Evolutionary conservation across 768 basidiomycete genomes (phyloP).

Genomic region (Strobilomyces confusus): DNA sequence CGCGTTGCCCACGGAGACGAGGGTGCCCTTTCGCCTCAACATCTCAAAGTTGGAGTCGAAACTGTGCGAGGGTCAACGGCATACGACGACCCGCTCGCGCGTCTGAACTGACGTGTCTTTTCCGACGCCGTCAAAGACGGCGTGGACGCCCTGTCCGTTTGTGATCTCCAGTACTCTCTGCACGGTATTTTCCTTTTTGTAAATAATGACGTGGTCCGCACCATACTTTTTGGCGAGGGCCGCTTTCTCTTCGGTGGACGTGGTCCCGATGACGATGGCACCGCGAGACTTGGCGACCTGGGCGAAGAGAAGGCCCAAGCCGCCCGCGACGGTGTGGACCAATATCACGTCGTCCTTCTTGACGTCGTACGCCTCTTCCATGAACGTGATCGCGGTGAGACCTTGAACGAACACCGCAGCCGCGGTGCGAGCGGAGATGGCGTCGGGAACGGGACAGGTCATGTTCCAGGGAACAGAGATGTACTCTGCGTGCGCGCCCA

Average conservation of each 20-base stretch:
- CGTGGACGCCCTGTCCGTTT: constrained; percentile 77
- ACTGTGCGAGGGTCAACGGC: constrained; percentile 32
- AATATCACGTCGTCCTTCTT: constrained; percentile 76
- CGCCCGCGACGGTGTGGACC: constrained; percentile 90
- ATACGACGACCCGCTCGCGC: not conserved
- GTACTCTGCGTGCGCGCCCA: constrained; percentile 68
- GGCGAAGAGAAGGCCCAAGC: constrained; percentile 66
- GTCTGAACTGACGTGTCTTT: constrained; percentile 76
- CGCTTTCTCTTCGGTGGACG: constrained; percentile 81
- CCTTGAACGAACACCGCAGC: constrained; percentile 72
- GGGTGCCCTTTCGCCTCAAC: constrained; percentile 81
- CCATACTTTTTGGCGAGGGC: constrained; percentile 74
- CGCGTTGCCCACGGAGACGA: constrained; percentile 90
- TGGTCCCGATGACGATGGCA: constrained; percentile 90
- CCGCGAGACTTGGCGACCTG: constrained; percentile 72
- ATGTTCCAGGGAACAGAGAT: constrained; percentile 58
- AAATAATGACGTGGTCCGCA: constrained; percentile 84
- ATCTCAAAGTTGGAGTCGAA: constrained; percentile 80
- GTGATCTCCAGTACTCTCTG: constrained; percentile 71
- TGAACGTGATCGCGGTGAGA: constrained; percentile 71
- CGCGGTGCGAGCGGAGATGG: constrained; percentile 55
- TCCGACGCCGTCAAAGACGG: constrained; percentile 93
- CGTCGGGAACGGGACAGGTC: constrained; percentile 62
- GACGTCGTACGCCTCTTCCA: constrained; percentile 83
- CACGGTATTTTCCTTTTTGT: constrained; percentile 71